Conservation (phyloP, 2,329 filamentous ascomycete species). For the Stemphylium beticola region DNA sequence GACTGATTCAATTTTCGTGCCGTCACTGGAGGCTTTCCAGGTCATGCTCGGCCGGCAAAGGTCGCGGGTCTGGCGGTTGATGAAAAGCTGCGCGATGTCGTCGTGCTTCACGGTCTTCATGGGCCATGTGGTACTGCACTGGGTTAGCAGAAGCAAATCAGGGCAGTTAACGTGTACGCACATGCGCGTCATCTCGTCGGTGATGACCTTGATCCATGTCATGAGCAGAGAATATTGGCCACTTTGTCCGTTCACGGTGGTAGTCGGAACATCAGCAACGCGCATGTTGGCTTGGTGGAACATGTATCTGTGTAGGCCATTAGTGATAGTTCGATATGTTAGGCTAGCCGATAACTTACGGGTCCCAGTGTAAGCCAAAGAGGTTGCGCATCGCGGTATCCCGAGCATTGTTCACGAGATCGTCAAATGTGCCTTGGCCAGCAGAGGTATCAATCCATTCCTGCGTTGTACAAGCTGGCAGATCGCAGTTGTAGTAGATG, state of each 20-base stretch:
- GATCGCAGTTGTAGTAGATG: conserved; percentile 70
- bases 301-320: conserved; percentile 55
- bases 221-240: conserved; percentile 61
- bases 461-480: conserved; percentile 60
- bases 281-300: conserved; percentile 69
- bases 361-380: conserved; percentile 61
- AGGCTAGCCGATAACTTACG: conserved; percentile 28
- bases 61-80: conserved; percentile 61
- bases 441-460: conserved; percentile 68
- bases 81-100: conserved; percentile 59
- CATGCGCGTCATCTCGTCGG: conserved; percentile 61
- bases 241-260: conserved; percentile 57
- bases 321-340: background rate
- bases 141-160: conserved; percentile 6
- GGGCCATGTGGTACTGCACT: conserved; percentile 54
- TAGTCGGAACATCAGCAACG: conserved; percentile 54
- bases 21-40: conserved; percentile 53
- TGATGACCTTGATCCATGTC: conserved; percentile 62
- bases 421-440: conserved; percentile 60
- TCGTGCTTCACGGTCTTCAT: conserved; percentile 63
- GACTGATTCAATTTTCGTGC: conserved; percentile 57
- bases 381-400: conserved; percentile 63
- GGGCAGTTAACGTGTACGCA: conserved; percentile 19
- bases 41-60: conserved; percentile 58
- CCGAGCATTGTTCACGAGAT: conserved; percentile 60